phyloP scores from a whole-genome alignment of 345 rosid genomes.

The Ceriops tagal region DNA sequence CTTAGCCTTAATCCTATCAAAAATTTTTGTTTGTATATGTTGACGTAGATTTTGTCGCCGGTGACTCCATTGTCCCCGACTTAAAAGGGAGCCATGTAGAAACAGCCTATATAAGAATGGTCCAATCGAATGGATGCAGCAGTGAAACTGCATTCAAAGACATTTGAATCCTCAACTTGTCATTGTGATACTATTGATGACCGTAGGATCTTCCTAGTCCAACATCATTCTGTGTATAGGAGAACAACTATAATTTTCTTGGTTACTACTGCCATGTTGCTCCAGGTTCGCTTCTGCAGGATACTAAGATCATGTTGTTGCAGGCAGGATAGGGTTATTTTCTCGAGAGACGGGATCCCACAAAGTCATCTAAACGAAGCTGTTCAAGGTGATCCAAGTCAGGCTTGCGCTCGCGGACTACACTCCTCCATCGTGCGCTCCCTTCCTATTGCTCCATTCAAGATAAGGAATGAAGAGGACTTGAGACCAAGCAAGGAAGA shows the following conservation, averaged over 20 bases:
- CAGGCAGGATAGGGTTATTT: background rate
- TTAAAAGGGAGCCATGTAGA: background rate
- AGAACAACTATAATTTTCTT: slow-evolving; percentile 14
- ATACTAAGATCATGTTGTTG: slow-evolving; percentile 17
- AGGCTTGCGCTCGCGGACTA: slow-evolving; percentile 30
- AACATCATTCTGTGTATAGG: background rate
- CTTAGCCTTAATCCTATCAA: slow-evolving; percentile 9
- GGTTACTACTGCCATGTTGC: slow-evolving; percentile 5
- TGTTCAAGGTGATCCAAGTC: slow-evolving; percentile 13
- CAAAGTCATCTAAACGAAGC: slow-evolving; percentile 12
- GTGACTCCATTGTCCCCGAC: background rate
- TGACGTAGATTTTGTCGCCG: slow-evolving; percentile 3
- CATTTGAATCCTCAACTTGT: background rate
- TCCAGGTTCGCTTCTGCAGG: slow-evolving; percentile 19
- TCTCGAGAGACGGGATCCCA: slow-evolving; percentile 9
- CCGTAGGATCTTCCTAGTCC: slow-evolving; percentile 7
- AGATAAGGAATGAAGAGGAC: slow-evolving; percentile 14
- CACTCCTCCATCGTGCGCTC: slow-evolving; percentile 22
- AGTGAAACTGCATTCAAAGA: slow-evolving; percentile 4
- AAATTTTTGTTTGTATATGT: background rate
- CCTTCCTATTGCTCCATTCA: slow-evolving; percentile 31
- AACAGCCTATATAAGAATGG: background rate
- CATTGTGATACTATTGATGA: background rate
- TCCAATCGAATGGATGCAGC: background rate
- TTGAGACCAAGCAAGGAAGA: slow-evolving; percentile 11